phyloP scores from a whole-genome alignment of 208 protist species.

The Trypanosoma melophagium region DNA sequence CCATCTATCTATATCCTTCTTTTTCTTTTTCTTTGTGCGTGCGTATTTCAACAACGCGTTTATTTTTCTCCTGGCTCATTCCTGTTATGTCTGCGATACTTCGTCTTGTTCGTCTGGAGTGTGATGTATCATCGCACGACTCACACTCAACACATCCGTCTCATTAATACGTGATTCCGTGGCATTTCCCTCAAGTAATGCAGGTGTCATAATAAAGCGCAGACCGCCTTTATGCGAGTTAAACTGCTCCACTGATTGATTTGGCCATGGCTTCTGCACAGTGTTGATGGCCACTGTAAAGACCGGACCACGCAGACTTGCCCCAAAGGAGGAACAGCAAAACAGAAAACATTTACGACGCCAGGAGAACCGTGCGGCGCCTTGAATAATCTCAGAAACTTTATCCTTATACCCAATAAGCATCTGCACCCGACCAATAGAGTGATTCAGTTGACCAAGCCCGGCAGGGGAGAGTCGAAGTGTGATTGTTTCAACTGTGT shows the following conservation, averaged over 20 bases:
- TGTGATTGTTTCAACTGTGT: conserved; percentile 37
- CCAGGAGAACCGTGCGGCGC: conserved; percentile 62
- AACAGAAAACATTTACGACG: conserved; percentile 58
- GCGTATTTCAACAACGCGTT: no score
- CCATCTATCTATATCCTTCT: no score
- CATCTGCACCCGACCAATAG: conserved; percentile 64
- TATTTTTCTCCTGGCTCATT: not conserved
- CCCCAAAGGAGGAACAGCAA: conserved; percentile 51
- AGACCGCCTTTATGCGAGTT: conserved; percentile 52
- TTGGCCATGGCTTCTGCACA: conserved; percentile 52
- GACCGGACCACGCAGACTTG: conserved; percentile 42
- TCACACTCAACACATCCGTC: conserved; percentile 65
- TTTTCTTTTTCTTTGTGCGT: no score
- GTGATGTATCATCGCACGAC: conserved; percentile 2
- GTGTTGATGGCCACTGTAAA: conserved; percentile 63
- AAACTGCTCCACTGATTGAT: conserved; percentile 47
- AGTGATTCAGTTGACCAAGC: conserved; percentile 62
- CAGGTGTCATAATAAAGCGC: conserved; percentile 65
- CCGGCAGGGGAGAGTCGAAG: conserved; percentile 54
- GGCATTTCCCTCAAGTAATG: conserved; percentile 48
- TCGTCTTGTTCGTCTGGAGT: not conserved
- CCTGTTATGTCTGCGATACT: not conserved
- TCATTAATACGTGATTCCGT: conserved; percentile 57
- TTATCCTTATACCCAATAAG: conserved; percentile 62
- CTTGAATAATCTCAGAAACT: conserved; percentile 64